Percentiles rank a stretch among this genome's conserved stretches.
These are phyloP conservation scores for Haberlea rhodopensis DNA, from an alignment of 257 asterid genomes.

Conservation along the genomic window DNA sequence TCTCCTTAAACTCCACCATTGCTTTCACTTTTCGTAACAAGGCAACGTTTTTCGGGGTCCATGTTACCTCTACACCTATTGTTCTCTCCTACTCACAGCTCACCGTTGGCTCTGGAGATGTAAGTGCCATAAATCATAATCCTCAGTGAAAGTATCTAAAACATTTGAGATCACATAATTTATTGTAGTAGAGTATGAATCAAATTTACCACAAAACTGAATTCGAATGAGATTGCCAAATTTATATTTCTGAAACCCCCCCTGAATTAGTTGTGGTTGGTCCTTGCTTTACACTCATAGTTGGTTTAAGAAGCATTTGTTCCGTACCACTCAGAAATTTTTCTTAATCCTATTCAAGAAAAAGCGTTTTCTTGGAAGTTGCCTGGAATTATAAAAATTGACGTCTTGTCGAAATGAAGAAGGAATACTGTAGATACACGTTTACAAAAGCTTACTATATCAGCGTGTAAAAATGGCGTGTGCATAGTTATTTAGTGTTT, in stretches of 20 bases:
- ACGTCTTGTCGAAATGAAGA: no score
- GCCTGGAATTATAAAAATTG: no score
- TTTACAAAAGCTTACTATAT: background rate
- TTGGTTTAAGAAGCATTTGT: no score
- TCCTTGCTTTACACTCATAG: background rate
- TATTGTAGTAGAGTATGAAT: background rate
- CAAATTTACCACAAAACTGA: background rate
- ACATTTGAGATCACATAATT: background rate
- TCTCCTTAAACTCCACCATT: constrained; percentile 62
- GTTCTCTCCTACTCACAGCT: constrained; percentile 58
- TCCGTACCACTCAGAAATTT: no score
- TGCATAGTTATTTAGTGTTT: background rate
- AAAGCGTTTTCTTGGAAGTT: no score
- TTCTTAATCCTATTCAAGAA: no score
- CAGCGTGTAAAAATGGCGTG: background rate
- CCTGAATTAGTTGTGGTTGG: background rate
- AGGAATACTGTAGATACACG: no score
- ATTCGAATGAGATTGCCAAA: background rate
- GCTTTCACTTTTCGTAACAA: constrained; percentile 56
- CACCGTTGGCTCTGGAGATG: constrained; percentile 55
- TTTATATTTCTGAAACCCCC: background rate
- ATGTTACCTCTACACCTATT: constrained; percentile 62
- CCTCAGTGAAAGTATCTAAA: background rate
- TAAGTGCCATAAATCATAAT: constrained; percentile 41
- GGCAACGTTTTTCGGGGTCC: constrained; percentile 75